phyloP scores from a whole-genome alignment of 2,329 filamentous ascomycete species.

The Botrytis squamosa region DNA sequence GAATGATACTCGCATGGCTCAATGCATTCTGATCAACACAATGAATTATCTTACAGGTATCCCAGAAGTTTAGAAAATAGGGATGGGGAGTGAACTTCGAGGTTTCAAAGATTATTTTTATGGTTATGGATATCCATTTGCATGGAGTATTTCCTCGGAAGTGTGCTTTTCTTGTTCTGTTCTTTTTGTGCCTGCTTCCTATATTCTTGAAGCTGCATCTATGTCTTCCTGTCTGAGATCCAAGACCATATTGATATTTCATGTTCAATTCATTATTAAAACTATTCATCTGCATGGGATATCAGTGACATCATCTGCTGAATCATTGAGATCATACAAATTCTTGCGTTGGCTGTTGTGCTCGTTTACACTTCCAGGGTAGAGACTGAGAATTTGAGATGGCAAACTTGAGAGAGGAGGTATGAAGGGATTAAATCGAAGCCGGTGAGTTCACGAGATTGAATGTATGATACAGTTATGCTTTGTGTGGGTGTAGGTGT shows the following conservation, averaged over 20 bases:
- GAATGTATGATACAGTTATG: not conserved
- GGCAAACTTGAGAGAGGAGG: not conserved
- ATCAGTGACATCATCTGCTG: not conserved
- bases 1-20: too few species aligned
- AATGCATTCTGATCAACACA: not conserved
- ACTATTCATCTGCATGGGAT: not conserved
- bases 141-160: too few species aligned
- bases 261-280: not conserved
- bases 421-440: accelerated
- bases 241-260: not conserved
- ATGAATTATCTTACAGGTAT: accelerated
- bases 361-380: not conserved
- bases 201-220: accelerated
- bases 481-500: too few species aligned
- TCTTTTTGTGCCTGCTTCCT: too few species aligned
- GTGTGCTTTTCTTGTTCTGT: not conserved
- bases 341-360: accelerated
- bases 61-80: not conserved
- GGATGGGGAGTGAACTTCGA: not conserved
- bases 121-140: not conserved
- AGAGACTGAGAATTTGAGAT: not conserved
- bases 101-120: not conserved
- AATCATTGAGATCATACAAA: not conserved
- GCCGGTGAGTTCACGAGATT: not conserved
- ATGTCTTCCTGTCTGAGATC: not conserved